Evolutionary conservation across 805 yeast genomes (phyloP).

Genomic region (Lachancea sp.): DNA sequence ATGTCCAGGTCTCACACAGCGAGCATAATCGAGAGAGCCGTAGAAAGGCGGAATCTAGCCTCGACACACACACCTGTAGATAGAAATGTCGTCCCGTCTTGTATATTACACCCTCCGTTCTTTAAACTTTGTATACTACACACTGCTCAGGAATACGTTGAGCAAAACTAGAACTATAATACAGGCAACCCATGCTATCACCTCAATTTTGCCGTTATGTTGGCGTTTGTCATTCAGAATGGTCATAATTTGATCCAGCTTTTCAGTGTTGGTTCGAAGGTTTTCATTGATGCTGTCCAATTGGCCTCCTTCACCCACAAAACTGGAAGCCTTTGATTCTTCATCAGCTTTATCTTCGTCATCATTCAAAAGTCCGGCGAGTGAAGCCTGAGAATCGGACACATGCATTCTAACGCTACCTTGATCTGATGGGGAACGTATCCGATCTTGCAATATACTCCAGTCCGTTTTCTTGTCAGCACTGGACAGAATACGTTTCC

Average conservation of each 20-base stretch:
- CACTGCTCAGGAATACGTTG: slow-evolving; percentile 24
- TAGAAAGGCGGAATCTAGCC: too few species aligned
- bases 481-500: slow-evolving; percentile 9
- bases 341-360: not conserved
- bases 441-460: not conserved
- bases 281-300: not conserved
- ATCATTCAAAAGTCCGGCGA: not conserved
- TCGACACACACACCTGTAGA: too few species aligned
- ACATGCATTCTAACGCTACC: not conserved
- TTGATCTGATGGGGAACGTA: not conserved
- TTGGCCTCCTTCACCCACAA: not conserved
- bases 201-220: slow-evolving; percentile 6
- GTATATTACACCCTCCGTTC: not conserved
- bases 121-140: slow-evolving; percentile 13
- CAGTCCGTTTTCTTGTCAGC: not conserved
- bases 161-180: slow-evolving; percentile 26
- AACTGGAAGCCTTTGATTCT: not conserved
- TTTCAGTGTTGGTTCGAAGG: slow-evolving; percentile 15
- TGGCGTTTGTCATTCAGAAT: slow-evolving; percentile 12
- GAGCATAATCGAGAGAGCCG: not conserved
- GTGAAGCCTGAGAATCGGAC: not conserved
- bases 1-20: not conserved
- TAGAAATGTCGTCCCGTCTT: not conserved
- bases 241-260: slow-evolving; percentile 23
- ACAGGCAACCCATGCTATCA: slow-evolving; percentile 26